Base-by-base conservation (phyloP, 2,329 filamentous ascomycete genomes). In the Monosporascus sp. region DNA sequence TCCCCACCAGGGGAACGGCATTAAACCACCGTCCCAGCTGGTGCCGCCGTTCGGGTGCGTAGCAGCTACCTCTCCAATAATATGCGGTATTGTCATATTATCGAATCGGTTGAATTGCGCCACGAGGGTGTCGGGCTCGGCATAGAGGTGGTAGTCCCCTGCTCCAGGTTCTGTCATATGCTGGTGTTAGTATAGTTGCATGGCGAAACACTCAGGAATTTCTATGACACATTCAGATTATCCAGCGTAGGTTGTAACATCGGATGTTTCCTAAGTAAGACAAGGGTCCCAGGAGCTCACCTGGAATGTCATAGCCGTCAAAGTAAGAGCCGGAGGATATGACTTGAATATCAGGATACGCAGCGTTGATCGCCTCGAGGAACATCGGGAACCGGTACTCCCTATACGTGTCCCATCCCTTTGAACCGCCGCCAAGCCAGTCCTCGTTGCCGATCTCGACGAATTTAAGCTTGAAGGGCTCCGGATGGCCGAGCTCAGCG, bases 381-480 rank as follows among this genome's bases (percentile, higher is more conserved):
- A 87, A 85, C 60, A 76, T 70, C 5, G 75, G 72, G 64, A 86
- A 85, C 4, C 84, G 78, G 59, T 79, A 79, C 54, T 80, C 75
- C 49, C 76, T 73, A 61, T 77, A 79, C 6, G 77, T 74, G 2
- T 74, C 67, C 65, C 73, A 77, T 5, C 78, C 74, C 0, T 63
- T 61, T 2, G 74, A 71, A 5, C 76, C 78, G 3, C 75, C 74
- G 25, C 74, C 76, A 4, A 86, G 76, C 72, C 80, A 81, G 60
- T 88, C 85, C 64, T 88, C 85, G 64, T 88, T 88, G 54, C 86
- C 85, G 44, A 88, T 70, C 67, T 88, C 85, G 51, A 88, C 80
- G 59, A 80, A 85, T 11, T 77, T 72, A 48, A 88, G 73, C 31
- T 65, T 71, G 70, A 82, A 88, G 0, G 85, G 85, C 54, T 82